Evolutionary conservation across 116 monocot genomes (phyloP), one percentile per base, ranked within the genome.

Genomic region (Posidonia oceanica): DNA sequence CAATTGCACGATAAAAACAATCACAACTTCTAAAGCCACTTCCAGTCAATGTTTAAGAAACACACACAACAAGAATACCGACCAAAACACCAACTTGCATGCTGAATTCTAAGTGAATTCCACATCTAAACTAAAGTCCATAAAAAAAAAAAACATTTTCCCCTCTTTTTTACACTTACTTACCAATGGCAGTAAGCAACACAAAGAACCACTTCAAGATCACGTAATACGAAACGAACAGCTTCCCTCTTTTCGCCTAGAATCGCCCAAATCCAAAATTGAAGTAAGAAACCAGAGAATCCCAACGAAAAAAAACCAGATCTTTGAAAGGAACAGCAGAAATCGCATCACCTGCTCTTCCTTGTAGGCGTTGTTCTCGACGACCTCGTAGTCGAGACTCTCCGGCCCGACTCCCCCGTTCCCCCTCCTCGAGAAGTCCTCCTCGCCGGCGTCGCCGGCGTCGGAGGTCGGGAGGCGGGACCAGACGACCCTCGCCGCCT

Each of bases 371-470:
- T 85, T 78, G 69, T 97, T 97, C 87, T 97, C 97, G 59, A 97
- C 81, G 14, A 97, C 82, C 77, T 97, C 97, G 77, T 97, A 97
- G 71, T 97, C 97, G 14, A 97, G 85, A 75, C 97, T 97, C 84
- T 97, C 92, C 3, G 77, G 75, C 8, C 77, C 82, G 6, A 75
- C 81, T 39, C 72, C 74, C 48, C 69, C 65, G 62, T 66, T 75
- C 54, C 39, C 62, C 70, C 67, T 67, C 36, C 59, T 62, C 13
- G 75, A 52, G 29, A 71, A 36, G 52, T 69, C 81, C 77, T 69
- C 87, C 63, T 63, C 76, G 62, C 29, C 72, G 21, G 38, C 84
- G 61, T 69, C 86, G 6, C 54, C 81, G 14, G 77, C 87, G 55
- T 97, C 97, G 51, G 87, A 62, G 78, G 41, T 87, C 64, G 96